These are phyloP conservation scores for Lagenaria siceraria DNA, from an alignment of 306 rosid genomes.

Conservation along the genomic window DNA sequence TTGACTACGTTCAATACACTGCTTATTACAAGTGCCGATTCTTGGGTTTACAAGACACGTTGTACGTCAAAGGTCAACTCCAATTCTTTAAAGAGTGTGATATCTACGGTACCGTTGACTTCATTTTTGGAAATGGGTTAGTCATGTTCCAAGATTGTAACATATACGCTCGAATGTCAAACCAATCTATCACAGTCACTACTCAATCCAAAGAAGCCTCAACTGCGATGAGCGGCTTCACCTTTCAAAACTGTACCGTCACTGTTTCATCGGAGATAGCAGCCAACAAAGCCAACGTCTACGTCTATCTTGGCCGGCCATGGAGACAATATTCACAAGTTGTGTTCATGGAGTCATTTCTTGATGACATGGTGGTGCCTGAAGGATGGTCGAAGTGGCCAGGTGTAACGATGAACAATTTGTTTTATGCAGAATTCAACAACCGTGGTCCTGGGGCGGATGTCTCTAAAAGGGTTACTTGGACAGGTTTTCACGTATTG, in stretches of 20 bases:
- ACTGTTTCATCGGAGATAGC: not conserved
- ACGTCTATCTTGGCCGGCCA: not conserved
- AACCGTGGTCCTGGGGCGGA: not conserved
- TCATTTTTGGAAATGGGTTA: not conserved
- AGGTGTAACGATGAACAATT: not conserved
- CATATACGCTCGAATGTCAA: not conserved
- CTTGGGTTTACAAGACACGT: not conserved
- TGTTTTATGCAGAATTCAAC: not conserved
- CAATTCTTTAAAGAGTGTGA: not conserved
- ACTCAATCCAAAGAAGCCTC: not conserved
- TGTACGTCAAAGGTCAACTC: rapidly evolving
- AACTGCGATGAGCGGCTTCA: no score
- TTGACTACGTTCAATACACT: not conserved
- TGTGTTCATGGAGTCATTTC: not conserved
- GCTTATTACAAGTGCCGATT: not conserved
- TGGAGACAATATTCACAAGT: not conserved
- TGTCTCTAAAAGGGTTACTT: not conserved
- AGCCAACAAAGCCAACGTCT: not conserved
- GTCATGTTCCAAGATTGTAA: not conserved
- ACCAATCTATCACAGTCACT: not conserved
- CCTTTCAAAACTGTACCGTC: not conserved
- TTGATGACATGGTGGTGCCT: not conserved
- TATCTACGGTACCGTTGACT: not conserved
- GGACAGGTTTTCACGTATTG: no score
- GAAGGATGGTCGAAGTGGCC: not conserved